Conservation (phyloP, 2,329 filamentous ascomycete genomes). For the Pseudocercospora cruenta region DNA sequence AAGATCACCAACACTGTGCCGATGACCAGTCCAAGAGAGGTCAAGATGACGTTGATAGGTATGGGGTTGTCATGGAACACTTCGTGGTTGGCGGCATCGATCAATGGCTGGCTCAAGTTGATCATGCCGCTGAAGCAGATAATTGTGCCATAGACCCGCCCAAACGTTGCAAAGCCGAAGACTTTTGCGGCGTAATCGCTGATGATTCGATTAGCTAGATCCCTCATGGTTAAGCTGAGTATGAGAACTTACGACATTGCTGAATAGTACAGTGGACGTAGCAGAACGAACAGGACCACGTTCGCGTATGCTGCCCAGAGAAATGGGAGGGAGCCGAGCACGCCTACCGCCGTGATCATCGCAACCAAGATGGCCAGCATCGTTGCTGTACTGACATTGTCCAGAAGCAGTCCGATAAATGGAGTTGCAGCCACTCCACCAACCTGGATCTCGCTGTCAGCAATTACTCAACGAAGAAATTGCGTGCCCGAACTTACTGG, state of each 20-base stretch:
- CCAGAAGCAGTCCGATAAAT: conserved; percentile 79
- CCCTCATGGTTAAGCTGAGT: conserved; percentile 71
- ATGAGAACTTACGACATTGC: conserved; percentile 62
- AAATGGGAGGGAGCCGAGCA: conserved; percentile 75
- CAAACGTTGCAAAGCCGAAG: conserved; percentile 91
- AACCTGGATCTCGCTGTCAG: conserved; percentile 42
- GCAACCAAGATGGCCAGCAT: conserved; percentile 73
- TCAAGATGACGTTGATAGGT: conserved; percentile 73
- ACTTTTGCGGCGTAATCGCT: conserved; percentile 84
- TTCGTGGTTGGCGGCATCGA: conserved; percentile 77
- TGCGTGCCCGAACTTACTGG: conserved; percentile 50
- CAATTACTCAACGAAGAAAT: neutral
- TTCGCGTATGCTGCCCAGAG: conserved; percentile 75
- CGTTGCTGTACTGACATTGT: conserved; percentile 71
- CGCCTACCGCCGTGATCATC: conserved; percentile 72
- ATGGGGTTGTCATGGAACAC: conserved; percentile 72
- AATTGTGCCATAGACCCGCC: conserved; percentile 85
- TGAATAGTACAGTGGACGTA: conserved; percentile 87
- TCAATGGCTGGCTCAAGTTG: conserved; percentile 79
- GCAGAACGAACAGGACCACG: conserved; percentile 77
- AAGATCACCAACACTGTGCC: conserved; percentile 69
- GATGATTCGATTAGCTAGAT: neutral
- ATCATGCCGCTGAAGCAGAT: conserved; percentile 82
- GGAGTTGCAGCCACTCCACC: conserved; percentile 84
- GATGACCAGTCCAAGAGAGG: conserved; percentile 64